phyloP scores from a whole-genome alignment of 2,329 filamentous ascomycete species.

The Rutstroemia sydowiana region DNA sequence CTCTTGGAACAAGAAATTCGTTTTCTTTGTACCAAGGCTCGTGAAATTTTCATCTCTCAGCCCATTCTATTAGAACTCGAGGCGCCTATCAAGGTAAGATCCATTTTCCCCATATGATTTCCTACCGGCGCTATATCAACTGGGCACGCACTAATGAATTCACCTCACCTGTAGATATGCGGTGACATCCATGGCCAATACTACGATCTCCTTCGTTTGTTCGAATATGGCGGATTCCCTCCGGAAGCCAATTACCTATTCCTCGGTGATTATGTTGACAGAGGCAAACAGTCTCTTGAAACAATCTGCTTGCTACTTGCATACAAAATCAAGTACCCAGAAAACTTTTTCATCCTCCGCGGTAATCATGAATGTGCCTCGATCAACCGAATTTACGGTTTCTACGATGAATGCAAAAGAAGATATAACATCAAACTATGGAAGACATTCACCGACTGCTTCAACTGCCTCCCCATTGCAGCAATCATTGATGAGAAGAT shows the following conservation, averaged over 20 bases:
- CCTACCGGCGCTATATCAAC: background rate
- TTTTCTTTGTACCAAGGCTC: conserved; percentile 94
- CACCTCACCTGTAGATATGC: conserved; percentile 63
- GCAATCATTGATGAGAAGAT: conserved; percentile 99
- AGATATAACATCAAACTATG: conserved; percentile 99
- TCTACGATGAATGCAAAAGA: conserved; percentile 99
- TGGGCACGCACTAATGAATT: conserved; percentile 9
- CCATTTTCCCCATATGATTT: background rate
- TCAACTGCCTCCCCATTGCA: conserved; percentile 97
- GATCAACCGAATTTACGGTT: conserved; percentile 98
- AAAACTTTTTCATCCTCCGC: conserved; percentile 98
- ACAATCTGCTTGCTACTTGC: conserved; percentile 94
- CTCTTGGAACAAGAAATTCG: conserved; percentile 93
- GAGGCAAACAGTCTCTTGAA: conserved; percentile 98
- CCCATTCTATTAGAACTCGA: conserved; percentile 96
- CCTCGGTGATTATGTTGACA: conserved; percentile 96
- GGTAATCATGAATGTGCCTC: conserved; percentile 99
- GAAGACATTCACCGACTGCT: conserved; percentile 99
- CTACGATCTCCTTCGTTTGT: conserved; percentile 92
- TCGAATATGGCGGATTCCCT: conserved; percentile 97
- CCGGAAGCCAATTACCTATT: conserved; percentile 99
- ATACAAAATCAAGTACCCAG: conserved; percentile 99
- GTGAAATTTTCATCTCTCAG: conserved; percentile 99
- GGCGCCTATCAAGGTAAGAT: conserved; percentile 89
- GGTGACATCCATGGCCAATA: conserved; percentile 99